Percentiles rank a stretch among this genome's conserved stretches.
These are phyloP conservation scores for Rhodotorula babjevae DNA, from an alignment of 768 basidiomycete species.

Conservation along the genomic window DNA sequence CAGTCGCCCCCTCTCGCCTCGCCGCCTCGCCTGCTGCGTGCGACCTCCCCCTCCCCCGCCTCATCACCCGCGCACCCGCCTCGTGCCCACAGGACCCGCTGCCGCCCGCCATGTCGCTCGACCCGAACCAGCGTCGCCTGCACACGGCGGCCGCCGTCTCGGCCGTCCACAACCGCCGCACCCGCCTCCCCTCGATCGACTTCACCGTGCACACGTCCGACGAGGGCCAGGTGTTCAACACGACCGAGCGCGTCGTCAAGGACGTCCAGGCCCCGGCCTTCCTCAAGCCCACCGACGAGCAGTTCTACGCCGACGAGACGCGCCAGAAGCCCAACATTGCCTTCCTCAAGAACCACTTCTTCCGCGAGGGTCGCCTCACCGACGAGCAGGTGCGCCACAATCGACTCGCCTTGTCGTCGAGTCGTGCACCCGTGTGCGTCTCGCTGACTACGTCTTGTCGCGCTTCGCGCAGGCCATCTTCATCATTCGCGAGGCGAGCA, in stretches of 20 bases:
- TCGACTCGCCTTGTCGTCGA: no score
- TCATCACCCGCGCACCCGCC: not conserved
- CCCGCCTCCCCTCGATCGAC: conserved; percentile 39
- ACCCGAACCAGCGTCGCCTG: conserved; percentile 6
- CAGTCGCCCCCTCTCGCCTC: not conserved
- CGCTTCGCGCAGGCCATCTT: conserved; percentile 71
- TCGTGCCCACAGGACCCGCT: not conserved
- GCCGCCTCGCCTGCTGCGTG: not conserved
- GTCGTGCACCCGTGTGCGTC: no score
- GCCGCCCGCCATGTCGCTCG: not conserved
- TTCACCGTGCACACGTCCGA: conserved; percentile 51
- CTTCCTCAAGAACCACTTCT: conserved; percentile 98
- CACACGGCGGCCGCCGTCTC: conserved; percentile 45
- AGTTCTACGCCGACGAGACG: conserved; percentile 81
- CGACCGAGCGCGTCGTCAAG: conserved; percentile 91
- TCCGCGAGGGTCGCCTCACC: conserved; percentile 85
- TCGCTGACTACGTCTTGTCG: no score
- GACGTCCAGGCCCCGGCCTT: conserved; percentile 99
- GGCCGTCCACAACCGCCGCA: conserved; percentile 43
- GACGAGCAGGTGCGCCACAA: conserved; percentile 56
- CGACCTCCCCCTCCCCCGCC: not conserved
- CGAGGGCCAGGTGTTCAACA: conserved; percentile 83
- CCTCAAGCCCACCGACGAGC: conserved; percentile 80
- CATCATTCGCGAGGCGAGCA: conserved; percentile 83
- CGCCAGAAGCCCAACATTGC: conserved; percentile 82